These are phyloP conservation scores for Aureobasidium sp. DNA, from an alignment of 2,329 filamentous ascomycete genomes.

Conservation along the genomic window DNA sequence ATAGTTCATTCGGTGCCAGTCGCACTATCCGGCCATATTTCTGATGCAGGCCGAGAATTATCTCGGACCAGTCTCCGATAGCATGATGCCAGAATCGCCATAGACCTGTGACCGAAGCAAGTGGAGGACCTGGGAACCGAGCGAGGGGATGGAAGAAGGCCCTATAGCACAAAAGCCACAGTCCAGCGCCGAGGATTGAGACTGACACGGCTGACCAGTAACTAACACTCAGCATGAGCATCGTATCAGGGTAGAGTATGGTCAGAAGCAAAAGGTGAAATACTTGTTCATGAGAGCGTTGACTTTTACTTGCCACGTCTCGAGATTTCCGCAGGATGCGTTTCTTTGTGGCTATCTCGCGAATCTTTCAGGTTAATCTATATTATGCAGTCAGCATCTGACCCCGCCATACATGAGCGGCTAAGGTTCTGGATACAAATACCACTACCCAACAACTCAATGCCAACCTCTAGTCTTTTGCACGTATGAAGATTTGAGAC, in stretches of 20 bases:
- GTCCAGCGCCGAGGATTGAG: not conserved
- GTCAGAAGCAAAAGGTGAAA: not conserved
- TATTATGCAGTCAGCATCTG: not conserved
- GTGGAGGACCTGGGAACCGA: slow-evolving; percentile 9
- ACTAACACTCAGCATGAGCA: not conserved
- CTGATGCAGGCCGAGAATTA: slow-evolving; percentile 30
- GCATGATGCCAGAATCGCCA: slow-evolving; percentile 5
- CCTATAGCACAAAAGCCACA: not conserved
- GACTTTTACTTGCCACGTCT: not conserved
- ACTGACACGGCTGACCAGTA: not conserved
- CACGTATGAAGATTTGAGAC: not conserved
- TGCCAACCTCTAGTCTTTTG: not conserved
- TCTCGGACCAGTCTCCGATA: slow-evolving; percentile 12
- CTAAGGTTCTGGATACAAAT: not conserved
- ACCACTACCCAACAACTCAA: not conserved
- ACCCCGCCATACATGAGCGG: not conserved
- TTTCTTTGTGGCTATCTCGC: not conserved
- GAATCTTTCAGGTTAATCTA: not conserved
- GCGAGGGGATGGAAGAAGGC: slow-evolving; percentile 13
- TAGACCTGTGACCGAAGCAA: not conserved
- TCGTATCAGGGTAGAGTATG: not conserved
- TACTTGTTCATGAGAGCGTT: not conserved
- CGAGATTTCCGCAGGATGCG: not conserved
- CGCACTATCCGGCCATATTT: slow-evolving; percentile 33
- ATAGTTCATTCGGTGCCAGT: slow-evolving; percentile 33